Evolutionary conservation across 148 eudicot species (phyloP).

Genomic region (Oxyria digyna): DNA sequence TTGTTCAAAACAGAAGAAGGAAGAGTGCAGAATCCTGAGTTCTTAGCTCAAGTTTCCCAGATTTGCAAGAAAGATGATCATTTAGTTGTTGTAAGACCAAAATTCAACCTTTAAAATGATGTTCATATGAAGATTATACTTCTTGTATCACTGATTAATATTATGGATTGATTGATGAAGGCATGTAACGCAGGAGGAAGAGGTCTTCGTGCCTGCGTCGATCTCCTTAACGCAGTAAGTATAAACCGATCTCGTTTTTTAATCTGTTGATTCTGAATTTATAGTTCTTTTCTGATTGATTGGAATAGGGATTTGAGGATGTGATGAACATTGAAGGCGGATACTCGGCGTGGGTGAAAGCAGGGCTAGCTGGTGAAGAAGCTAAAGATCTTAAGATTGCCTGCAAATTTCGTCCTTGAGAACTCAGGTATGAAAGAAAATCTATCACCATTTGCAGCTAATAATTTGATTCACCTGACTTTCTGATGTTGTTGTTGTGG

Average conservation of each 20-base stretch:
- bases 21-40: constrained; percentile 37
- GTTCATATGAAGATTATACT: background rate
- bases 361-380: constrained; percentile 30
- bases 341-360: constrained; percentile 42
- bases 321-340: constrained; percentile 54
- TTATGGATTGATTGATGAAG: constrained; percentile 8
- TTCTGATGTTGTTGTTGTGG: background rate
- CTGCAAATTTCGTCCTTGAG: constrained; percentile 25
- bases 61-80: constrained; percentile 36
- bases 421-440: background rate
- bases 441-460: background rate
- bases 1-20: constrained; percentile 54
- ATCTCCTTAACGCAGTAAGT: constrained; percentile 21
- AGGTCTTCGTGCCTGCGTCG: constrained; percentile 17
- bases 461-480: background rate
- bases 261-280: no score
- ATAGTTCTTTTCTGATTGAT: no score
- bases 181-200: constrained; percentile 28
- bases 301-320: constrained; percentile 36
- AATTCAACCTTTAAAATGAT: background rate
- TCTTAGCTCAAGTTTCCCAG: constrained; percentile 33
- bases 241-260: background rate
- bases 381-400: constrained; percentile 15
- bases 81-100: constrained; percentile 44
- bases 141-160: no score